These are phyloP conservation scores for Xylariales sp. DNA, from an alignment of 2,329 filamentous ascomycete genomes.

Conservation along the genomic window DNA sequence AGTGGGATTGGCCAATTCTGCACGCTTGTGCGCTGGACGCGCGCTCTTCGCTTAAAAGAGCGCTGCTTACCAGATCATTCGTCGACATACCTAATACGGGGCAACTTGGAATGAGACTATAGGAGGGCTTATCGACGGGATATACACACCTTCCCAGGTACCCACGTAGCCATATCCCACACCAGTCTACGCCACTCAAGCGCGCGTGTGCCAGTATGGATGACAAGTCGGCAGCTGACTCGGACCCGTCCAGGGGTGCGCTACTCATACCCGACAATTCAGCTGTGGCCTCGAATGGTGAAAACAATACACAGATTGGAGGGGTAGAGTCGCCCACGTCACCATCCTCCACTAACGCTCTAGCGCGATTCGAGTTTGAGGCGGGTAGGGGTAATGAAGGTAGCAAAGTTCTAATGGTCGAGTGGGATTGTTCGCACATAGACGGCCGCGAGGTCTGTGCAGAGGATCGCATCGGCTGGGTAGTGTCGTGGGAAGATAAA, in stretches of 20 bases:
- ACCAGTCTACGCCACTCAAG: slow-evolving; percentile 38
- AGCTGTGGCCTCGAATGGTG: slow-evolving; percentile 24
- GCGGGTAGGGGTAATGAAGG: slow-evolving; percentile 80
- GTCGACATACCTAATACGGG: slow-evolving; percentile 33
- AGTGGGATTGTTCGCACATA: slow-evolving; percentile 72
- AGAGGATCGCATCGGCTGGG: slow-evolving; percentile 64
- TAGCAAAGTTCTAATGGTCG: slow-evolving; percentile 92
- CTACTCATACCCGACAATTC: slow-evolving; percentile 40
- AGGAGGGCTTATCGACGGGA: slow-evolving; percentile 35
- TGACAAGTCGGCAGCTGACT: slow-evolving; percentile 28
- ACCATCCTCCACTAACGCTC: slow-evolving; percentile 62
- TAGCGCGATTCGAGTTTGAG: slow-evolving; percentile 90
- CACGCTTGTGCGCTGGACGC: slow-evolving; percentile 43
- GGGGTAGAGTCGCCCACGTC: slow-evolving; percentile 57
- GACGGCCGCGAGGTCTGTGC: slow-evolving; percentile 54
- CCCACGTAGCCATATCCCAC: slow-evolving; percentile 33
- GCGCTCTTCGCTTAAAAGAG: slow-evolving; percentile 41
- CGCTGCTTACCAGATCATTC: slow-evolving; percentile 32
- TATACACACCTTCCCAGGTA: slow-evolving; percentile 33
- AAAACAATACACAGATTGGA: slow-evolving; percentile 29
- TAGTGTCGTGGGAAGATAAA: slow-evolving; percentile 87
- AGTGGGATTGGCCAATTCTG: slow-evolving; percentile 31
- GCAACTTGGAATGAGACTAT: slow-evolving; percentile 41
- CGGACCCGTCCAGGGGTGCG: slow-evolving; percentile 37
- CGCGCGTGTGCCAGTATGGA: slow-evolving; percentile 37